Evolutionary conservation across 768 basidiomycete species (phyloP).

Genomic region (Obba rivulosa): DNA sequence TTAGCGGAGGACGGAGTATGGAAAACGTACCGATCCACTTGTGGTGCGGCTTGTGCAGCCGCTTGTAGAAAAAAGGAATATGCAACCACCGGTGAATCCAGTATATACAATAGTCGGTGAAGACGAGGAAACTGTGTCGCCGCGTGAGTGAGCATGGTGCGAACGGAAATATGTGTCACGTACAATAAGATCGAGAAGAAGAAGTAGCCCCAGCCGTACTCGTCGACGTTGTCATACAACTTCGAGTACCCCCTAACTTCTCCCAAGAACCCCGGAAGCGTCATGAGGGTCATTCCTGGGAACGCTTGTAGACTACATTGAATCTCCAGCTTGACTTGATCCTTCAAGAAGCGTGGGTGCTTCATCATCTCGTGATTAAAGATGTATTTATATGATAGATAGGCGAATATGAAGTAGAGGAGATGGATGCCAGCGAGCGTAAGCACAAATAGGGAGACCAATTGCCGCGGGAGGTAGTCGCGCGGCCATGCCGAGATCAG

Average conservation of each 20-base stretch:
- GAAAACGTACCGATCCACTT: conserved; percentile 86
- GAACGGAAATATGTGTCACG: conserved; percentile 20
- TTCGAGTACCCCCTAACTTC: conserved; percentile 84
- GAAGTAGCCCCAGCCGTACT: conserved; percentile 76
- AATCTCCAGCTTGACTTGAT: conserved; percentile 85
- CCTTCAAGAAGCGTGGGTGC: conserved; percentile 89
- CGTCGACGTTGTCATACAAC: conserved; percentile 72
- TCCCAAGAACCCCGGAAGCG: conserved; percentile 89
- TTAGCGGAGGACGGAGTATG: conserved; percentile 4
- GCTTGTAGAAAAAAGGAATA: conserved; percentile 81
- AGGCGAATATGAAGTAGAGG: conserved; percentile 89
- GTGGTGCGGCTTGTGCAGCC: conserved; percentile 96
- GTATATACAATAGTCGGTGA: conserved; percentile 93
- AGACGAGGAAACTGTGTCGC: conserved; percentile 64
- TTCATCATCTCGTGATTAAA: conserved; percentile 96
- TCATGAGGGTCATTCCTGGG: conserved; percentile 77
- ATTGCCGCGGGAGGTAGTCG: conserved; percentile 74
- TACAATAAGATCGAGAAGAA: conserved; percentile 65
- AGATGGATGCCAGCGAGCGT: conserved; percentile 78
- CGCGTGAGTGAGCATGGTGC: conserved; percentile 1
- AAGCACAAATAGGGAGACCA: conserved; percentile 62
- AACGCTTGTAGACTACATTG: conserved; percentile 66
- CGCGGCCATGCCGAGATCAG: conserved; percentile 77
- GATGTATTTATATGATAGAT: conserved; percentile 73
- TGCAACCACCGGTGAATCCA: conserved; percentile 95